These are phyloP conservation scores for Ailanthus altissimus DNA, from an alignment of 345 rosid genomes.

Conservation along the genomic window DNA sequence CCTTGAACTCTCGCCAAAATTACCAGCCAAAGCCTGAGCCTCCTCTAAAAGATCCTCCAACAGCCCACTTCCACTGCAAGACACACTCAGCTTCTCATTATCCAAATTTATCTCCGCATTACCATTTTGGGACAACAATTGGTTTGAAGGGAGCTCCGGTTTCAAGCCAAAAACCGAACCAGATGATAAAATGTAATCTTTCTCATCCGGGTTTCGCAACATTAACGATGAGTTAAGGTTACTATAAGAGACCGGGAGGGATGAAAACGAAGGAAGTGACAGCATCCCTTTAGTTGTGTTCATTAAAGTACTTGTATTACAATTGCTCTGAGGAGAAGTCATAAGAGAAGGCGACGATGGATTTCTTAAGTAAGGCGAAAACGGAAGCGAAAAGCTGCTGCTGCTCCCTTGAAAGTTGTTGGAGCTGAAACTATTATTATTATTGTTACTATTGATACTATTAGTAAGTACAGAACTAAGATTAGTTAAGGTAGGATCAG, in stretches of 20 bases:
- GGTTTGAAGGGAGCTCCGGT: conserved; percentile 85
- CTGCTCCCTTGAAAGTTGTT: conserved; percentile 4
- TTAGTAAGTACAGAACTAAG: no score
- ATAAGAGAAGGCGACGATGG: conserved; percentile 29
- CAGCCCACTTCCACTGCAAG: conserved; percentile 33
- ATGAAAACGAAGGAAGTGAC: conserved; percentile 29
- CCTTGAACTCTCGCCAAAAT: conserved; percentile 33
- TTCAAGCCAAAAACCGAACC: conserved; percentile 32
- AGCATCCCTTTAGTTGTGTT: background rate
- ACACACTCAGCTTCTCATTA: conserved; percentile 25
- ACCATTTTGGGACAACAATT: conserved; percentile 34
- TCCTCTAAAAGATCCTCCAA: conserved; percentile 63
- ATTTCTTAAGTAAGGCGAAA: conserved; percentile 33
- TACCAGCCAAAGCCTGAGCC: conserved; percentile 38
- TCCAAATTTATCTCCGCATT: conserved; percentile 18
- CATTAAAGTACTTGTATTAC: background rate
- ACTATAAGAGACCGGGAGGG: conserved; percentile 21
- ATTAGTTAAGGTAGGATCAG: background rate
- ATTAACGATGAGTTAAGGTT: conserved; percentile 24
- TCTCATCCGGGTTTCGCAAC: conserved; percentile 32
- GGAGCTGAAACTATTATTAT: background rate
- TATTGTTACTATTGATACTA: background rate
- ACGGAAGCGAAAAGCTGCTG: conserved; percentile 33
- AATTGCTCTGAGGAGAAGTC: conserved; percentile 19
- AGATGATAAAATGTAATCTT: conserved; percentile 28